Evolutionary conservation across 2,329 filamentous ascomycete genomes (phyloP).

Genomic region (Microascus cirrosus): DNA sequence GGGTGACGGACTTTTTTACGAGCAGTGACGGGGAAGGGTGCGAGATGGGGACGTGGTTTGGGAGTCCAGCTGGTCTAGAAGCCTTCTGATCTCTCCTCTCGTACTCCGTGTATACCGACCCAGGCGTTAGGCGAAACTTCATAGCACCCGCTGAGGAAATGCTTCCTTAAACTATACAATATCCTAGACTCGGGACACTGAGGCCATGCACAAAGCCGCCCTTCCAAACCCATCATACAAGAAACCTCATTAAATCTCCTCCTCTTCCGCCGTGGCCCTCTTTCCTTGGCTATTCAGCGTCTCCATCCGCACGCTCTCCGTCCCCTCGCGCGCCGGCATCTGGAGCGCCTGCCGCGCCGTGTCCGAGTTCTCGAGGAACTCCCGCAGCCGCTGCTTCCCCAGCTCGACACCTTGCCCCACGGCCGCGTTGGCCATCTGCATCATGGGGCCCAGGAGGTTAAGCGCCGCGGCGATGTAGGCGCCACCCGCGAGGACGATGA

Average conservation of each 20-base stretch:
- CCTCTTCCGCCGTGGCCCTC: constrained; percentile 29
- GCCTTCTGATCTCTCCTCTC: constrained; percentile 44
- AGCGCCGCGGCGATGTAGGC: constrained; percentile 88
- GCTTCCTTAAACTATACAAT: not conserved
- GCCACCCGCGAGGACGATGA: constrained; percentile 64
- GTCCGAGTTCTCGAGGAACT: constrained; percentile 83
- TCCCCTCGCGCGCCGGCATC: constrained; percentile 46
- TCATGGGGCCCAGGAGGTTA: constrained; percentile 90
- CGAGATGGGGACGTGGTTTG: constrained; percentile 76
- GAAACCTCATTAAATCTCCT: constrained; percentile 37
- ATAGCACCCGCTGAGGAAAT: not conserved
- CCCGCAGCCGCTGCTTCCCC: constrained; percentile 79
- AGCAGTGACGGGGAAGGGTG: constrained; percentile 27
- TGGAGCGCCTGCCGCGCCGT: constrained; percentile 73
- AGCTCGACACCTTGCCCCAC: constrained; percentile 79
- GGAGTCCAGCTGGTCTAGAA: constrained; percentile 55
- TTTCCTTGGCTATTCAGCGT: constrained; percentile 49
- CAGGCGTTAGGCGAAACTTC: not conserved
- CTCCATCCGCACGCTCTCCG: constrained; percentile 44
- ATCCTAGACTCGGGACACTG: not conserved
- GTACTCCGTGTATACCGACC: not conserved
- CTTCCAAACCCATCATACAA: constrained; percentile 1
- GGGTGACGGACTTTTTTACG: constrained; percentile 66
- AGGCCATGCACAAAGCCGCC: not conserved
- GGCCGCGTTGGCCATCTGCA: constrained; percentile 89